A percentile compares a stretch with the other conserved stretches of the same genome.
Conservation (phyloP, 2,329 filamentous ascomycete genomes). For the Fusarium nisikadoi region DNA sequence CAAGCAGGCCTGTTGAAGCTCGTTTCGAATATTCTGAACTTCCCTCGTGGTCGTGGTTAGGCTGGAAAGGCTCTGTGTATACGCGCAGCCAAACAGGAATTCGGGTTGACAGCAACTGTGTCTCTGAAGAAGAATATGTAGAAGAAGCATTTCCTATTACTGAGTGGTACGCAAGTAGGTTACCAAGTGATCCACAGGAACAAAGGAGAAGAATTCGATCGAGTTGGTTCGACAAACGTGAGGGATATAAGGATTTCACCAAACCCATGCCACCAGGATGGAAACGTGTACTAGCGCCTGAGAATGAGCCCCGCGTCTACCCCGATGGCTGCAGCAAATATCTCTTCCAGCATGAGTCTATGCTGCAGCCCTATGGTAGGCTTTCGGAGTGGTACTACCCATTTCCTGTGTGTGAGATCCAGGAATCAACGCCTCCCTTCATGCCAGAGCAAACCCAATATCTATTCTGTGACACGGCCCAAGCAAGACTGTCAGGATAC, state of each 20-base stretch:
- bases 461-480: conserved; percentile 7
- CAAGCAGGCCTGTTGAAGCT: rapidly evolving
- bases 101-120: neutral
- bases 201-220: conserved; percentile 1
- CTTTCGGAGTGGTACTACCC: neutral
- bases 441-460: conserved; percentile 24
- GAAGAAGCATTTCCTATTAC: conserved; percentile 5
- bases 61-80: neutral
- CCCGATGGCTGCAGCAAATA: conserved; percentile 8
- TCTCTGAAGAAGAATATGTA: rapidly evolving
- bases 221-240: conserved; percentile 6
- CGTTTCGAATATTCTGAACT: neutral
- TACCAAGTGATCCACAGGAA: neutral
- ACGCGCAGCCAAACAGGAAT: neutral
- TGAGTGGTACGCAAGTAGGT: conserved; percentile 4
- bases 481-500: neutral
- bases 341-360: neutral
- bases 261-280: conserved; percentile 1
- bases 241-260: neutral
- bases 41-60: conserved; percentile 26
- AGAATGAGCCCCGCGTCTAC: neutral
- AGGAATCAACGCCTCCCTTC: neutral
- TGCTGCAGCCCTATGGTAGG: rapidly evolving
- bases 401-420: neutral
- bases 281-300: neutral